These are phyloP conservation scores for Fraxinus paxiana DNA, from an alignment of 305 asterid genomes.

Conservation along the genomic window DNA sequence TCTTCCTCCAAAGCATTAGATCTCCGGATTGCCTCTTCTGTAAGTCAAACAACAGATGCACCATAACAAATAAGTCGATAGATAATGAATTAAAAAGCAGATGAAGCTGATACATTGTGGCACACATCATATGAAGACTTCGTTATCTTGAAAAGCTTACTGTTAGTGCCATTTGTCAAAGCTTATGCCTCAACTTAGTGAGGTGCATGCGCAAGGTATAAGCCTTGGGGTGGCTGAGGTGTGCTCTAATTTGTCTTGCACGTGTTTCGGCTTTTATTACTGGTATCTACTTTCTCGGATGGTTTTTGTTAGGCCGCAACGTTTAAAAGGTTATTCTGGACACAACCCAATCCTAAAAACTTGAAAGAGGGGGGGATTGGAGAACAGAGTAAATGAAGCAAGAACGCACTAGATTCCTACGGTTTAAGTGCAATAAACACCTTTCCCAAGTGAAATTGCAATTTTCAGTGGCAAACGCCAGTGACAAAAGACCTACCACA, in stretches of 20 bases:
- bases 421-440: not conserved
- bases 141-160: not conserved
- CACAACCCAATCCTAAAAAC: not conserved
- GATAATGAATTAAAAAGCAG: not conserved
- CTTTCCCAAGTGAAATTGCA: not conserved
- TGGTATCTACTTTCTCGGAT: not conserved
- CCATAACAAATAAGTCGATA: constrained; percentile 19
- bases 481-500: not conserved
- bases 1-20: constrained; percentile 67
- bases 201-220: not conserved
- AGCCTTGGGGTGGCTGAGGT: not conserved
- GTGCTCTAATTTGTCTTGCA: not conserved
- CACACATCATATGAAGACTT: not conserved
- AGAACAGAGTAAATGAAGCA: not conserved
- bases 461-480: not conserved
- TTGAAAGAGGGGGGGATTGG: not conserved
- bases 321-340: not conserved
- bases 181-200: not conserved
- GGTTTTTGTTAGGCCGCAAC: not conserved
- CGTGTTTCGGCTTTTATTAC: not conserved
- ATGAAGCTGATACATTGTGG: not conserved
- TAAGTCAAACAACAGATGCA: constrained; percentile 21
- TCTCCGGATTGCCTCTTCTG: constrained; percentile 85
- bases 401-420: not conserved
- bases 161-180: not conserved